Conservation (phyloP, 2,329 filamentous ascomycete species). For the Pestalotiopsis sp. region DNA sequence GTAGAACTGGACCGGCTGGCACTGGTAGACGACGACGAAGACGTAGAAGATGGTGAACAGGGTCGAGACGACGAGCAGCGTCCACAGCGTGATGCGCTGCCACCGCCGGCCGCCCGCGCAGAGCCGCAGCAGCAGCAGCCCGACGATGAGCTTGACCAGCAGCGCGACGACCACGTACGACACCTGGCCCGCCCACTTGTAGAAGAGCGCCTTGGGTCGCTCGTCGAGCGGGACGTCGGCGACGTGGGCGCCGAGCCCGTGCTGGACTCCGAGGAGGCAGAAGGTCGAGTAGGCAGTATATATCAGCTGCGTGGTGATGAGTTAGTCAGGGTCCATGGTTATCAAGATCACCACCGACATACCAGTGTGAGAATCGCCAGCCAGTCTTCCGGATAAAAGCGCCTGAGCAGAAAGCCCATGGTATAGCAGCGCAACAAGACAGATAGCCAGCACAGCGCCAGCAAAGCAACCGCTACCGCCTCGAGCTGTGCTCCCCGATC, state of each 20-base stretch:
- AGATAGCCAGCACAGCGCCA: slow-evolving; percentile 44
- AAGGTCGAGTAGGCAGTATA: slow-evolving; percentile 13
- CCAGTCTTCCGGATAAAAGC: slow-evolving; percentile 20
- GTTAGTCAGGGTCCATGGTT: background rate
- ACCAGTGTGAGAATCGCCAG: slow-evolving; percentile 14
- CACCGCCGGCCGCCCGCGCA: slow-evolving; percentile 9
- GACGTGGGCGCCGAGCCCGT: slow-evolving; percentile 15
- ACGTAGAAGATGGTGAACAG: slow-evolving; percentile 10
- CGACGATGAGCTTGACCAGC: slow-evolving; percentile 15
- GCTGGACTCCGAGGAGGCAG: slow-evolving; percentile 14
- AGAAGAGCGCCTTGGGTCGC: slow-evolving; percentile 12
- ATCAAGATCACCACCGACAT: background rate
- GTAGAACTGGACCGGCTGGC: slow-evolving; percentile 12
- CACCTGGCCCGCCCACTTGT: slow-evolving; percentile 15
- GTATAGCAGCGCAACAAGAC: slow-evolving; percentile 48
- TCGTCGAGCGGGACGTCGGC: slow-evolving; percentile 7
- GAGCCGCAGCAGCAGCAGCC: slow-evolving; percentile 12
- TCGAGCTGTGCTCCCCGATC: slow-evolving; percentile 20
- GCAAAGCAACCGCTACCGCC: slow-evolving; percentile 33
- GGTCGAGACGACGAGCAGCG: slow-evolving; percentile 8
- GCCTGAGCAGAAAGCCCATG: slow-evolving; percentile 44
- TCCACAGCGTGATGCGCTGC: slow-evolving; percentile 14
- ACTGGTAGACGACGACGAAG: slow-evolving; percentile 16
- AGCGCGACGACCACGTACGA: slow-evolving; percentile 12
- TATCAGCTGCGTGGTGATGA: background rate